Evolutionary conservation across 2,329 filamentous ascomycete genomes (phyloP).

Genomic region (Phialemoniopsis sp.): DNA sequence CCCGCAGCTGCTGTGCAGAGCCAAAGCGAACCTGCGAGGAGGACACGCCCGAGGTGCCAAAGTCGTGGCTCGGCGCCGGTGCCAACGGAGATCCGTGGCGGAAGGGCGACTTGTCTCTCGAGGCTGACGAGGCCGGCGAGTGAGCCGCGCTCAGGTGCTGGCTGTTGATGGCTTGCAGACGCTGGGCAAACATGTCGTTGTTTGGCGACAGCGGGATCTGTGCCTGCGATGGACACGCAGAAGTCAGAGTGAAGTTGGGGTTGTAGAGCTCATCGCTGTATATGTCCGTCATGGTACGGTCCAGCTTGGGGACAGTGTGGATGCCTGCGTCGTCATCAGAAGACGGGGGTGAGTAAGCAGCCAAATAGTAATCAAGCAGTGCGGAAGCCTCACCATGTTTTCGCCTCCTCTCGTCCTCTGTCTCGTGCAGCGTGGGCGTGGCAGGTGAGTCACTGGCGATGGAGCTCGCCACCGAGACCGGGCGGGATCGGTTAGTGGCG

Average conservation of each 20-base stretch:
- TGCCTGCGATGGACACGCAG: conserved; percentile 45
- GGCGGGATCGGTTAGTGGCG: conserved; percentile 40
- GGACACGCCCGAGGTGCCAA: conserved; percentile 19
- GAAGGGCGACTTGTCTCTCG: conserved; percentile 77
- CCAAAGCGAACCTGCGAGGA: conserved; percentile 34
- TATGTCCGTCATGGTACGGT: conserved; percentile 81
- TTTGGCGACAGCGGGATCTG: conserved; percentile 41
- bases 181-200: conserved; percentile 66
- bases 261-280: conserved; percentile 84
- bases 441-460: conserved; percentile 55
- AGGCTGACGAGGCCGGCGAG: conserved; percentile 40
- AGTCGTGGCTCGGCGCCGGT: conserved; percentile 39
- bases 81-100: conserved; percentile 64
- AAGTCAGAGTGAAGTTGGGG: conserved; percentile 58
- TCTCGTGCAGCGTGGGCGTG: conserved; percentile 46
- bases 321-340: conserved; percentile 49
- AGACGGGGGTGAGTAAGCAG: no score
- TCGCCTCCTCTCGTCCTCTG: conserved; percentile 40
- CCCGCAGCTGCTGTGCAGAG: conserved; percentile 55
- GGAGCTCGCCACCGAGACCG: conserved; percentile 54
- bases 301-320: conserved; percentile 66
- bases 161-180: conserved; percentile 74
- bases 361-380: conserved; percentile 3
- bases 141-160: conserved; percentile 61
- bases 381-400: conserved; percentile 48